Evolutionary conservation across 2,329 filamentous ascomycete genomes (phyloP), one percentile per base, ranked within the genome.

Genomic region (Monosporascus sp.): DNA sequence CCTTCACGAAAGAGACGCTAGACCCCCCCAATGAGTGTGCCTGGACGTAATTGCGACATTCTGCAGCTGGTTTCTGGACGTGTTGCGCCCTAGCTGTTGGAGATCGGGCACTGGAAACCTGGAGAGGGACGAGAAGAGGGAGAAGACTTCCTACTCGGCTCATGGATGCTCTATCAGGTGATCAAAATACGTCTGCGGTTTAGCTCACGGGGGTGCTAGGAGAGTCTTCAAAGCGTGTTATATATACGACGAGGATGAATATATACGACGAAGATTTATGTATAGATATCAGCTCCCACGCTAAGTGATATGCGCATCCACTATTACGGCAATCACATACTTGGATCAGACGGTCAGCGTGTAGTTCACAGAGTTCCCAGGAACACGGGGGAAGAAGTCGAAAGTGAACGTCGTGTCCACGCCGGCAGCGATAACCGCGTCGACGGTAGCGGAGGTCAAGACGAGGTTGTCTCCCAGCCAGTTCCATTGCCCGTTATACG

Each of bases 321-420:
- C 18, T 17, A n/a, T 20, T 2, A 18, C 14, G 1, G 11, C 39
- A 18, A 24, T 24, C 31, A 5, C 14, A 11, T 5, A 35, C 31
- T 9, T 35, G 7, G 39, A 24, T 59, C 45, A 60, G 43, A 63
- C 57, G 4, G 49, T 62, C 41, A 80, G 63, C 3, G 72, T 80
- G 53, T 77, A 80, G 50, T 78, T 75, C 7, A 75, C 70, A 0
- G 65, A 65, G 64, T 82, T 83, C 25, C 72, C 75, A 6, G 65
- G 63, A 11, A 75, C 74, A 15, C 80, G 67, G 0, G 79, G 80
- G 60, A 74, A 82, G 58, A 82, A 81, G 65, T 83, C 81, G 55
- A 82, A 75, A 0, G 72, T 79, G 51, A 83, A 78, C 0, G 70
- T 73, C 0, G 76, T 74, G 5, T 67, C 65, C 61, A 75, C 65